A percentile compares a stretch with the other conserved stretches of the same genome.
These are phyloP conservation scores for Flaveria sonorensis DNA, from an alignment of 129 eudicot species.

Conservation along the genomic window DNA sequence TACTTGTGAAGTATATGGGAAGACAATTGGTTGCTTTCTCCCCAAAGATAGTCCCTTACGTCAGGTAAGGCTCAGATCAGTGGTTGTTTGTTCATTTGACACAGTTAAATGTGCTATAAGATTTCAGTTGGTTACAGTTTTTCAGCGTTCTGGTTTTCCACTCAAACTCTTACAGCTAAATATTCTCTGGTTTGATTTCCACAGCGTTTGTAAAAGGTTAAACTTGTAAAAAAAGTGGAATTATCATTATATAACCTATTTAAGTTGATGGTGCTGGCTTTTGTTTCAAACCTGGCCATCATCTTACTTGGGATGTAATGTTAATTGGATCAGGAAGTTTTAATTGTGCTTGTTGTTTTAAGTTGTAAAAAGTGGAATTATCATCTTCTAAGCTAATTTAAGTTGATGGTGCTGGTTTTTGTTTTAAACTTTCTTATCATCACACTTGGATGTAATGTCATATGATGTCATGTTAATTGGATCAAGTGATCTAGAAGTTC, in stretches of 20 bases:
- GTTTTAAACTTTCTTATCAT: background rate
- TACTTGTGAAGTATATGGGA: conserved; percentile 96
- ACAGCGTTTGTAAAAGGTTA: no score
- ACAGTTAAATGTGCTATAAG: conserved; percentile 1
- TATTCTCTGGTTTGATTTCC: no score
- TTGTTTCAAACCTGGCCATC: background rate
- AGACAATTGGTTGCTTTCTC: conserved; percentile 83
- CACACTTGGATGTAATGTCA: conserved; percentile 5
- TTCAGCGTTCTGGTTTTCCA: background rate
- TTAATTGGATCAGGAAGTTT: no score
- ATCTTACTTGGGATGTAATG: no score
- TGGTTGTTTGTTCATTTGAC: conserved; percentile 8
- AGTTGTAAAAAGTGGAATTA: background rate
- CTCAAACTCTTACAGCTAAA: background rate
- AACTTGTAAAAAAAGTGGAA: background rate
- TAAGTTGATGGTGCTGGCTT: background rate
- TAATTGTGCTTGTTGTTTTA: background rate
- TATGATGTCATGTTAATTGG: conserved; percentile 9
- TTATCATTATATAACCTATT: background rate
- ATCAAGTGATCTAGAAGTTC: background rate
- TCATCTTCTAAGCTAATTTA: background rate
- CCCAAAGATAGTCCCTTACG: conserved; percentile 87
- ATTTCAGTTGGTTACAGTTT: background rate
- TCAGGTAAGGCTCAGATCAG: conserved; percentile 52
- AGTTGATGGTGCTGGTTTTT: conserved; percentile 1